A percentile compares a stretch with the other conserved stretches of the same genome.
Conservation (phyloP, 2,329 filamentous ascomycete genomes). For the Xylaria sp. region DNA sequence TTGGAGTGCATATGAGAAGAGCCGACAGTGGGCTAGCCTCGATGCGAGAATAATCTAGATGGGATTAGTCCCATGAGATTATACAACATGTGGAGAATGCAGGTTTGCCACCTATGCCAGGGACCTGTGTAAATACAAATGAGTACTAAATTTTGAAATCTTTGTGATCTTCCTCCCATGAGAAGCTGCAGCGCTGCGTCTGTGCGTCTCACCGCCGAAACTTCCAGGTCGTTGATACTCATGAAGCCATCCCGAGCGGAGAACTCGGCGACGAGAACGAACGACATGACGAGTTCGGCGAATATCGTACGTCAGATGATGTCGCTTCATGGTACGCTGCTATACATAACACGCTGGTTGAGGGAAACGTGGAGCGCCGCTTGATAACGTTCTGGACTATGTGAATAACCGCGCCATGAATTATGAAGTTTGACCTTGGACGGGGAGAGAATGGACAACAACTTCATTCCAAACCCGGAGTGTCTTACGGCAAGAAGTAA, state of each 20-base stretch:
- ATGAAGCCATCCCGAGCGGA: neutral
- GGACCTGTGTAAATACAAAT: conserved; percentile 6
- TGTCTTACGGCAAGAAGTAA: neutral
- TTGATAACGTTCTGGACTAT: neutral
- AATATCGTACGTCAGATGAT: neutral
- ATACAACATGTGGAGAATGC: conserved; percentile 2
- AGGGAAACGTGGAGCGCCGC: neutral
- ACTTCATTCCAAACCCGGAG: neutral
- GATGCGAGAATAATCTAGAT: conserved; percentile 12
- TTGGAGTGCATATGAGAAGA: conserved; percentile 7
- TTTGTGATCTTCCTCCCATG: neutral
- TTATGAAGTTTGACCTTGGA: neutral
- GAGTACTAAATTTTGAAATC: neutral
- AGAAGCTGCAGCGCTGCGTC: neutral
- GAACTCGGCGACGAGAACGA: neutral
- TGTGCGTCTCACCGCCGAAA: conserved; percentile 2
- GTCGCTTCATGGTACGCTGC: neutral
- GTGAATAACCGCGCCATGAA: neutral
- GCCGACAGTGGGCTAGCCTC: neutral
- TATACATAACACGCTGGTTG: neutral
- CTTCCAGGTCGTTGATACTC: neutral
- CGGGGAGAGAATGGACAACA: neutral
- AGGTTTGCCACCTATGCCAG: conserved; percentile 6
- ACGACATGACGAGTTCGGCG: neutral
- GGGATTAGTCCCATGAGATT: conserved; percentile 4